These are phyloP conservation scores for Collariella sp. DNA, from an alignment of 495 filamentous ascomycete species.

Conservation along the genomic window DNA sequence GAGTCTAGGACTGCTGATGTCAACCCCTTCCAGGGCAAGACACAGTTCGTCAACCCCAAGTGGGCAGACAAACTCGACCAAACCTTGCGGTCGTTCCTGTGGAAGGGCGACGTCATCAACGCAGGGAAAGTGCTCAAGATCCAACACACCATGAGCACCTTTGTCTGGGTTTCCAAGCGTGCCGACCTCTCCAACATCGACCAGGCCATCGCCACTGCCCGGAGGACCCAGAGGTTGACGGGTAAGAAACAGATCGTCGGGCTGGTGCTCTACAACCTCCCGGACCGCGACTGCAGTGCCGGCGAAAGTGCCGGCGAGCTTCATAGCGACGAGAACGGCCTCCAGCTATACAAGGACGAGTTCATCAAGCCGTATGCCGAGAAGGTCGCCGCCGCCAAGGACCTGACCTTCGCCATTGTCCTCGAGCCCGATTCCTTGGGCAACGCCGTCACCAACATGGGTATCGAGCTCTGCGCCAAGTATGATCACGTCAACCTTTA, in stretches of 20 bases:
- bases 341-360: constrained; percentile 48
- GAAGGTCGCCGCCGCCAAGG: constrained; percentile 21
- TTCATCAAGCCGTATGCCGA: constrained; percentile 47
- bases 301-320: constrained; percentile 54
- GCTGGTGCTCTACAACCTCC: constrained; percentile 59
- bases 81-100: constrained; percentile 39
- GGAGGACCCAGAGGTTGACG: constrained; percentile 33
- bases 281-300: constrained; percentile 56
- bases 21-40: constrained; percentile 47
- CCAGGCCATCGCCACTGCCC: constrained; percentile 41
- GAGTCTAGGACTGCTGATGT: neutral
- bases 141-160: constrained; percentile 36
- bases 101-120: constrained; percentile 30
- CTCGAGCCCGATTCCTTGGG: constrained; percentile 56
- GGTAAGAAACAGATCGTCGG: constrained; percentile 39
- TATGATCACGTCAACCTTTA: constrained; percentile 55
- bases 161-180: constrained; percentile 42
- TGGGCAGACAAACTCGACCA: constrained; percentile 44
- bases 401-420: constrained; percentile 34
- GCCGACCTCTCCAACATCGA: constrained; percentile 33
- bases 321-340: constrained; percentile 37
- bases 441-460: constrained; percentile 54
- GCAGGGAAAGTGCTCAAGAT: constrained; percentile 16
- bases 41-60: constrained; percentile 46
- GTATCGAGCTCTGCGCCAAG: constrained; percentile 44